Evolutionary conservation across 495 filamentous ascomycete genomes (phyloP).

Genomic region (Aspergillus ostianus): DNA sequence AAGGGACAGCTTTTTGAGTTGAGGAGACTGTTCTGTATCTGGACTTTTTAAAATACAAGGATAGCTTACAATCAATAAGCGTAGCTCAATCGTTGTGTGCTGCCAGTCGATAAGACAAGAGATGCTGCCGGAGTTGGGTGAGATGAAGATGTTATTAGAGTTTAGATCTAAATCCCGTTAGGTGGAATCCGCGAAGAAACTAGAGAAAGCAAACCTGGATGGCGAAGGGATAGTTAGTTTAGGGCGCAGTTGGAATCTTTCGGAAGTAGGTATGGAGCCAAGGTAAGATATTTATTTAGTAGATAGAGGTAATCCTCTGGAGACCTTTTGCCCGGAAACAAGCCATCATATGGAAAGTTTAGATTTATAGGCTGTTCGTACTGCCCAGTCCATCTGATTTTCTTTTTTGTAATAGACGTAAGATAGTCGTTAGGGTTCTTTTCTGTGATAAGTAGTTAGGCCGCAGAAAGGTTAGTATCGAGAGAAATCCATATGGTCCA

Average conservation of each 20-base stretch:
- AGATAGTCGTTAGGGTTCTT: slow-evolving; percentile 5
- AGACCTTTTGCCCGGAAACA: slow-evolving; percentile 21
- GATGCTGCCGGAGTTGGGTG: slow-evolving; percentile 1
- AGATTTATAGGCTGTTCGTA: slow-evolving; percentile 19
- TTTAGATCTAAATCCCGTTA: slow-evolving; percentile 5
- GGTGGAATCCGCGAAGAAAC: neutral
- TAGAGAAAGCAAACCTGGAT: slow-evolving; percentile 11
- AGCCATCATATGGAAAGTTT: slow-evolving; percentile 24
- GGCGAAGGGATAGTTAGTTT: slow-evolving; percentile 15
- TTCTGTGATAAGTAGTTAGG: slow-evolving; percentile 2
- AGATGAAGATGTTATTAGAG: slow-evolving; percentile 1
- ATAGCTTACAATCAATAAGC: slow-evolving; percentile 4
- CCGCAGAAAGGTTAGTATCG: neutral
- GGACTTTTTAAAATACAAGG: slow-evolving; percentile 8
- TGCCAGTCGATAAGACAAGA: slow-evolving; percentile 19
- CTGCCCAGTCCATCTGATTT: slow-evolving; percentile 20
- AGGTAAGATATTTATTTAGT: slow-evolving; percentile 21
- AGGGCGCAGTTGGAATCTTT: slow-evolving; percentile 1
- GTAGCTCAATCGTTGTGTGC: slow-evolving; percentile 3
- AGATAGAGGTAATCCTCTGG: slow-evolving; percentile 18
- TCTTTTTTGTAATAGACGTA: slow-evolving; percentile 11
- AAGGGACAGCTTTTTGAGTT: slow-evolving; percentile 3
- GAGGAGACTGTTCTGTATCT: slow-evolving; percentile 1
- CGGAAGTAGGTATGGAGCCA: slow-evolving; percentile 24
- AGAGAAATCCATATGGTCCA: slow-evolving; percentile 1